A percentile compares a stretch with the other conserved stretches of the same genome.
These are phyloP conservation scores for Candida bentonensis DNA, from an alignment of 805 yeast genomes.

Conservation along the genomic window DNA sequence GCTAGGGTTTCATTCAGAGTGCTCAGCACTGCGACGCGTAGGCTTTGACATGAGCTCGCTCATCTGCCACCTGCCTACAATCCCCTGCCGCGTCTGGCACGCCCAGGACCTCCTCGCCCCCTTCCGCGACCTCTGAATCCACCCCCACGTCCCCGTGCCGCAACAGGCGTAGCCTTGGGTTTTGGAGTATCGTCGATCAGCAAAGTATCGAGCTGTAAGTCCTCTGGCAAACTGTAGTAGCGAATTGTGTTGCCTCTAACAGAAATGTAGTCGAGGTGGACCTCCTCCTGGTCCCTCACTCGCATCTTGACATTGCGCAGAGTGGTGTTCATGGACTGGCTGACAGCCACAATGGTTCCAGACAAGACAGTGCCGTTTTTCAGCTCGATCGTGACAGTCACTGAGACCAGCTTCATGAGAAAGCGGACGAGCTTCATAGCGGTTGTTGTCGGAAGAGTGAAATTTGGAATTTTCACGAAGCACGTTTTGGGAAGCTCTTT, in stretches of 20 bases:
- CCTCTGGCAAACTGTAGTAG: conserved; percentile 72
- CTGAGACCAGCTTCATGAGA: conserved; percentile 71
- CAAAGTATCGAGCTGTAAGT: conserved; percentile 47
- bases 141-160: neutral
- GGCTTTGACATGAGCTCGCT: no score
- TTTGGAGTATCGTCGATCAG: conserved; percentile 31
- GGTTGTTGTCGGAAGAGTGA: no score
- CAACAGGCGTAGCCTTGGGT: conserved; percentile 9
- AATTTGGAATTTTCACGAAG: no score
- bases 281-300: conserved; percentile 53
- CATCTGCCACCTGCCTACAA: no score
- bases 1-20: no score
- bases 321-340: conserved; percentile 84
- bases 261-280: conserved; percentile 60
- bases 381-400: conserved; percentile 78
- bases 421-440: conserved; percentile 30
- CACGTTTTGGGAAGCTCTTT: no score
- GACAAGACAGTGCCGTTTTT: conserved; percentile 80
- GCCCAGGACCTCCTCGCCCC: neutral
- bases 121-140: neutral
- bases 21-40: no score
- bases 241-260: conserved; percentile 84
- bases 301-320: conserved; percentile 71
- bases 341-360: conserved; percentile 72
- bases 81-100: neutral